These are phyloP conservation scores for Coemansia sp. DNA, from an alignment of 192 early-diverging fungal genomes.

Conservation along the genomic window DNA sequence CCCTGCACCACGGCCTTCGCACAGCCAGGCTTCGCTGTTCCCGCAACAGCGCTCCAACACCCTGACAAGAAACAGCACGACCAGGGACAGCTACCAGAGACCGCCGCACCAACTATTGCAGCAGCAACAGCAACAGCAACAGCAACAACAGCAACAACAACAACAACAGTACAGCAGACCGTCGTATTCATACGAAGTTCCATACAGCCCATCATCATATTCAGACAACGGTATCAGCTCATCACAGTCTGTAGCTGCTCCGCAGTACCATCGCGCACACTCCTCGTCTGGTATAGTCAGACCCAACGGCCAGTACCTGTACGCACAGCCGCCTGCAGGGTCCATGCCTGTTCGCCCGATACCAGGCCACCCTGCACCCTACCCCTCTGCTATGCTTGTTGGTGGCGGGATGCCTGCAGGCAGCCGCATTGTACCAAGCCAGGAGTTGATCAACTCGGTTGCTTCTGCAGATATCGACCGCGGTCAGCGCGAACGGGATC, in stretches of 20 bases:
- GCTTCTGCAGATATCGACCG: constrained; percentile 34
- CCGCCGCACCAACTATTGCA: background rate
- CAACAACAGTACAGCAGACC: constrained; percentile 14
- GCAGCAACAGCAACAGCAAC: background rate
- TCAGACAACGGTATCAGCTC: constrained; percentile 22
- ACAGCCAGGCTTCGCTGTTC: background rate
- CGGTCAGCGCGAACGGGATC: constrained; percentile 45
- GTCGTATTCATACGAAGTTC: constrained; percentile 11
- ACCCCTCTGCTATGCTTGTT: constrained; percentile 51
- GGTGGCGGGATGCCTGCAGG: constrained; percentile 45
- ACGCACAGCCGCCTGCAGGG: constrained; percentile 11
- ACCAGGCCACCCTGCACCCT: constrained; percentile 11
- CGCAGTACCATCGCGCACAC: constrained; percentile 29
- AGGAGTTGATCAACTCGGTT: constrained; percentile 38
- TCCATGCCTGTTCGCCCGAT: constrained; percentile 10
- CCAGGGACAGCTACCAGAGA: background rate
- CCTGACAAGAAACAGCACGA: constrained; percentile 6
- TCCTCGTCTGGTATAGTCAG: constrained; percentile 7
- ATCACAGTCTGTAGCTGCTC: constrained; percentile 7
- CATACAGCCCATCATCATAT: constrained; percentile 24
- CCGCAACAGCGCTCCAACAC: constrained; percentile 2
- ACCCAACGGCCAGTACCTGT: background rate
- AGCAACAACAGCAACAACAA: constrained; percentile 7
- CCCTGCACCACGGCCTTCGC: background rate
- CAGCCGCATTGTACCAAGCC: constrained; percentile 39